phyloP scores from a whole-genome alignment of 495 filamentous ascomycete genomes.

The Elaphomyces granulatus region DNA sequence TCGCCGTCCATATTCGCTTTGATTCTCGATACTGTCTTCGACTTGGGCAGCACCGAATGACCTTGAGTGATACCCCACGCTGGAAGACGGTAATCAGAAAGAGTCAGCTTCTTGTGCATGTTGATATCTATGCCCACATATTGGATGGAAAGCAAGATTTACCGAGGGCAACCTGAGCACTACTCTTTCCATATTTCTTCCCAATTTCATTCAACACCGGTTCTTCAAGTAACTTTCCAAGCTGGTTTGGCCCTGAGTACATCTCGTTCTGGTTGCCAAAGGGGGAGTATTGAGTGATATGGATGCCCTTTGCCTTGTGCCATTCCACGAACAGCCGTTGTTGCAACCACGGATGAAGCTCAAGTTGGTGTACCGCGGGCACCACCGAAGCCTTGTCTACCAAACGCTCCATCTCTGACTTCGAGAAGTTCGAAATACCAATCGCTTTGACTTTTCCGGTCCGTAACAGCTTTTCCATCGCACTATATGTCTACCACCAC shows the following conservation, averaged over 20 bases:
- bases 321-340: slow-evolving; percentile 43
- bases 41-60: slow-evolving; percentile 54
- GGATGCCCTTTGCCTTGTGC: slow-evolving; percentile 40
- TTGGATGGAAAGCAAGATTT: slow-evolving; percentile 5
- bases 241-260: slow-evolving; percentile 35
- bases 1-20: slow-evolving; percentile 42
- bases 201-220: slow-evolving; percentile 44
- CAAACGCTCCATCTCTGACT: slow-evolving; percentile 51
- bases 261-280: slow-evolving; percentile 58
- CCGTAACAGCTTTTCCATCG: slow-evolving; percentile 46
- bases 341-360: slow-evolving; percentile 47
- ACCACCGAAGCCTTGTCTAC: slow-evolving; percentile 44
- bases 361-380: slow-evolving; percentile 54
- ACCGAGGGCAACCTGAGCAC: slow-evolving; percentile 47
- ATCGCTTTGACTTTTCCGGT: slow-evolving; percentile 48
- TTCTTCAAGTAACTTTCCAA: slow-evolving; percentile 46
- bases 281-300: slow-evolving; percentile 50
- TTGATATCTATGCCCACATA: too few species aligned
- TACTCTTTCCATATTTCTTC: slow-evolving; percentile 45
- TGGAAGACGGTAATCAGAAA: too few species aligned
- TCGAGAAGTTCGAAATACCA: slow-evolving; percentile 65
- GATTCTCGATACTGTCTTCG: slow-evolving; percentile 40
- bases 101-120: too few species aligned
- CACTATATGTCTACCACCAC: slow-evolving; percentile 37
- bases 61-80: slow-evolving; percentile 55